phyloP scores from a whole-genome alignment of 2,329 filamentous ascomycete species.

The Cadophora malorum region DNA sequence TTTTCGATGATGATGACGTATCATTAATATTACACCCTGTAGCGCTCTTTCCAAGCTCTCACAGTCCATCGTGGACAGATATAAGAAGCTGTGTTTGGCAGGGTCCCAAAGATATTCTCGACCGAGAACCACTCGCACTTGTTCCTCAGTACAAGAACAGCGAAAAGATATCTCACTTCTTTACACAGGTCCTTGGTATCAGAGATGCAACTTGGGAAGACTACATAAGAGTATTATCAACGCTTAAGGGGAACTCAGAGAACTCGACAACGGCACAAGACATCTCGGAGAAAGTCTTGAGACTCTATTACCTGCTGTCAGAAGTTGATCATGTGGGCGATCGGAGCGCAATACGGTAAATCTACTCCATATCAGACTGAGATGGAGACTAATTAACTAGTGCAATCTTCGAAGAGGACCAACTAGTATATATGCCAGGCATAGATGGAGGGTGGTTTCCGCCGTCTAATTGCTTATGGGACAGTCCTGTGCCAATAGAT shows the following conservation, averaged over 20 bases:
- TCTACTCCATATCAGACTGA: neutral
- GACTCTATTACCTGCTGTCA: neutral
- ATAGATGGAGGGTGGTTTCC: constrained; percentile 29
- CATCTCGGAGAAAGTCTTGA: neutral
- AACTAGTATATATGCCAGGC: constrained; percentile 29
- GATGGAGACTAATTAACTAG: constrained; percentile 20
- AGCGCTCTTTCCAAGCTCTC: too few relatives aligned
- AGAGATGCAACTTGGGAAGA: constrained; percentile 31
- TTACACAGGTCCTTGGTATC: constrained; percentile 30
- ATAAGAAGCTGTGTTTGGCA: constrained; percentile 28
- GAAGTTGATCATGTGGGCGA: neutral
- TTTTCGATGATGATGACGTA: too few relatives aligned
- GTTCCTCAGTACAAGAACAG: constrained; percentile 29
- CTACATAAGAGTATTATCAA: constrained; percentile 27
- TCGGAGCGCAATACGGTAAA: neutral
- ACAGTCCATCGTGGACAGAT: constrained; percentile 30
- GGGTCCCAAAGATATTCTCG: constrained; percentile 30
- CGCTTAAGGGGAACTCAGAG: too few relatives aligned
- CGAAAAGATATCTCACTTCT: constrained; percentile 22
- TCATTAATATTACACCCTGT: too few relatives aligned
- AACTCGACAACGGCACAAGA: neutral
- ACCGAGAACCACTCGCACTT: constrained; percentile 26
- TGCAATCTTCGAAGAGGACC: constrained; percentile 25
- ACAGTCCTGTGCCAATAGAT: constrained; percentile 33
- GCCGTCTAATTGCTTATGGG: constrained; percentile 34